Evolutionary conservation across 371 early-diverging fungal genomes (phyloP).

Genomic region (Gilbertella persicaria): DNA sequence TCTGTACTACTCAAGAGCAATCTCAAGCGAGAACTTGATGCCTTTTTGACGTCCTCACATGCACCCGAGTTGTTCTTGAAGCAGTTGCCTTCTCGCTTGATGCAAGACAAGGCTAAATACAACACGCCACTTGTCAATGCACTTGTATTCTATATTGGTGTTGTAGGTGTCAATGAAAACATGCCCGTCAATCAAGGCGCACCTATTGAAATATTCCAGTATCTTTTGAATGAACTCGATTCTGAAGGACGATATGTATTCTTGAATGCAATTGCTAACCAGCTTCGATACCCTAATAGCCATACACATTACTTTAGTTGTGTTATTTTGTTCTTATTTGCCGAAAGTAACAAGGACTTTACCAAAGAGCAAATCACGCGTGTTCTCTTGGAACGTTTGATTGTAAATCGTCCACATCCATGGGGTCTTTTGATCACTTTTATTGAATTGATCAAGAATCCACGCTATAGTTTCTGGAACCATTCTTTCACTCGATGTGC

Average conservation of each 20-base stretch:
- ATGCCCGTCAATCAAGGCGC: conserved; percentile 70
- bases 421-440: conserved; percentile 97
- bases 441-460: conserved; percentile 95
- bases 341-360: conserved; percentile 78
- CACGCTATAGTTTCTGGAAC: conserved; percentile 87
- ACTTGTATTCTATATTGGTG: conserved; percentile 86
- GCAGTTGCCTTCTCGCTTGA: not conserved
- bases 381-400: conserved; percentile 92
- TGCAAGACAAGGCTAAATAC: conserved; percentile 56
- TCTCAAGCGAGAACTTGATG: conserved; percentile 76
- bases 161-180: conserved; percentile 71
- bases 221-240: conserved; percentile 76
- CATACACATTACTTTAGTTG: conserved; percentile 95
- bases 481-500: conserved; percentile 77
- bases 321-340: conserved; percentile 85
- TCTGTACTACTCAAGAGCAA: conserved; percentile 51
- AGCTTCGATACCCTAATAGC: conserved; percentile 95
- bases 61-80: not conserved
- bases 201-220: conserved; percentile 85
- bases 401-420: conserved; percentile 97
- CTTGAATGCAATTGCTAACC: conserved; percentile 93
- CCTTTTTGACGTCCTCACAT: conserved; percentile 44
- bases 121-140: conserved; percentile 84
- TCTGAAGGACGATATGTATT: conserved; percentile 90
- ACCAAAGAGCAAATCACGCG: conserved; percentile 95